Evolutionary conservation across 208 protist genomes (phyloP).

Genomic region (Crithidia fasciculata): DNA sequence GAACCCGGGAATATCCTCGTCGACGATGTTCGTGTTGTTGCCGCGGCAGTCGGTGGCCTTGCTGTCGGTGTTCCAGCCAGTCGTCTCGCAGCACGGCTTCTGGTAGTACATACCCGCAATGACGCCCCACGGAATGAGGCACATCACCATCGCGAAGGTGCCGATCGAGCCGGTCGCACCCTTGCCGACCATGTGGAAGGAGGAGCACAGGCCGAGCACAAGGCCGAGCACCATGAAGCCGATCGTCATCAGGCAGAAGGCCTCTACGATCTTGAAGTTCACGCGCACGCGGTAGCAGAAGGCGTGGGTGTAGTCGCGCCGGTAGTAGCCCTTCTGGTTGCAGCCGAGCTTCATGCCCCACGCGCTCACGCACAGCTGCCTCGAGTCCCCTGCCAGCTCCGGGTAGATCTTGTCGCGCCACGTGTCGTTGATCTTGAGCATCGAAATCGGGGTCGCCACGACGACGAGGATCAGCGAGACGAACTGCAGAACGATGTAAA

Average conservation of each 20-base stretch:
- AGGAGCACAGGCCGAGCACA: constrained; percentile 27
- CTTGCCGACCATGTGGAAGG: constrained; percentile 37
- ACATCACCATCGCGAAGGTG: constrained; percentile 32
- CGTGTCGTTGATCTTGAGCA: constrained; percentile 41
- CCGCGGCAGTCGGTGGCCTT: constrained; percentile 27
- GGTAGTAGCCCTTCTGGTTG: constrained; percentile 42
- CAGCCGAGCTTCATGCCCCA: constrained; percentile 65
- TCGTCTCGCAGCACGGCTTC: constrained; percentile 49
- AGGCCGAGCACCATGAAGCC: constrained; percentile 44
- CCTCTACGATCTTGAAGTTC: constrained; percentile 54
- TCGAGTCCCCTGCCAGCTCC: neutral
- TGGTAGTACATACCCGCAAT: constrained; percentile 52
- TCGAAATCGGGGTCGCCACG: constrained; percentile 50
- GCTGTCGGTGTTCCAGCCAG: constrained; percentile 24
- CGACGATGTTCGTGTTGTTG: constrained; percentile 19
- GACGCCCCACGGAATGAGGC: constrained; percentile 54
- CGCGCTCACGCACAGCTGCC: constrained; percentile 51
- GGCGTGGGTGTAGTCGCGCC: constrained; percentile 43
- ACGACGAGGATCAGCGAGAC: constrained; percentile 47
- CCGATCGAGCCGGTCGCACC: constrained; percentile 34
- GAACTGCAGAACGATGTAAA: constrained; percentile 43
- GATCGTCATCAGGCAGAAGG: constrained; percentile 73
- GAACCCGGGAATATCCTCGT: constrained; percentile 40
- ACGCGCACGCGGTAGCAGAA: constrained; percentile 56
- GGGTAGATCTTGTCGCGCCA: constrained; percentile 38